Evolutionary conservation across 2,329 filamentous ascomycete species (phyloP), one percentile per base, ranked within the genome.

Genomic region (Venturia carpophila): DNA sequence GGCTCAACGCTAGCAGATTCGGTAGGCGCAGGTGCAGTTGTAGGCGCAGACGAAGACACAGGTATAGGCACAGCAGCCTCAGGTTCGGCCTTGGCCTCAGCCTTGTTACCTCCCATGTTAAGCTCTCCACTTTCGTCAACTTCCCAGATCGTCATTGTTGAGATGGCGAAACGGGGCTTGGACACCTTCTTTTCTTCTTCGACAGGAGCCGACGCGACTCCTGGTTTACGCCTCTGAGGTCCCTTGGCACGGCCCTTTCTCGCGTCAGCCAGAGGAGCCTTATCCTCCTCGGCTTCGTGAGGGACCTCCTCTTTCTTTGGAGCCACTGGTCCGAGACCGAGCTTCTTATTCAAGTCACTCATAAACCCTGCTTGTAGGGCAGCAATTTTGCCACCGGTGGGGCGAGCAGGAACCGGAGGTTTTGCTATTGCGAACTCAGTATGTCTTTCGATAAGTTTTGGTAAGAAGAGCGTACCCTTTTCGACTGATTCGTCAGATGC

Each of bases 281-380:
- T 91, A 71, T 92, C 86, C 69, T 83, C 79, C 66, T 84, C 85
- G 67, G 84, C 81, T 41, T 82, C 81, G 1, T 76, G 52, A 45
- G 67, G 56, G 47, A 72, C 77, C 41, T 78, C 76, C 60, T 92
- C 88, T 71, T 90, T 87, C 69, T 91, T 92, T 1, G 87, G 84
- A 11, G 82, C 85, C 70, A 90, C 87, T n/a, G 92, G 93, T 0
- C 94, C 94, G 43, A 96, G 78, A 72, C 91, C 88, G 37, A 99
- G 80, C 61, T 92, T 89, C 71, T 91, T 92, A 76, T 97, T 96
- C 52, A 99, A 79, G 72, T 97, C 93, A 56, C 87, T 92, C 83
- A 99, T 86, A 75, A 99, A 97, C 3, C 90, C 91, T 45, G 90
- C 90, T 76, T 96, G 92, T 41, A 99, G 79, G 30, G 91, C 89